Evolutionary conservation across 768 basidiomycete genomes (phyloP).

Genomic region (Collybiopsis luxurians): DNA sequence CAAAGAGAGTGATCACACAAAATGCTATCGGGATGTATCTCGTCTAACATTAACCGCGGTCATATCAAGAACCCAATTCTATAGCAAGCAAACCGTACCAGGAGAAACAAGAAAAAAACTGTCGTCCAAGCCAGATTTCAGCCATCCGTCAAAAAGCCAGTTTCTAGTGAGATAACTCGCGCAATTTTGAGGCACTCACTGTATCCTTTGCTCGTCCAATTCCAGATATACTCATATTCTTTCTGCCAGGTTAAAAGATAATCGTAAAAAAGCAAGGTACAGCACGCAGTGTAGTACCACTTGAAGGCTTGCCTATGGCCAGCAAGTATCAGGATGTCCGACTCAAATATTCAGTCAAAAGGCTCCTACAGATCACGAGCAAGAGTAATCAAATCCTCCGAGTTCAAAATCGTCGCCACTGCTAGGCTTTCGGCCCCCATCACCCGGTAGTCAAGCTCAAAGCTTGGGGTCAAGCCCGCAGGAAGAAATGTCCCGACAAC

Average conservation of each 20-base stretch:
- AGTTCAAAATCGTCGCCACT: no score
- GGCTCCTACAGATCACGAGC: conserved; percentile 2
- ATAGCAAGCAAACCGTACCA: conserved; percentile 7
- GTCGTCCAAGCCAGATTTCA: conserved; percentile 1
- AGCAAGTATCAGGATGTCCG: neutral
- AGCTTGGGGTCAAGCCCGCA: no score
- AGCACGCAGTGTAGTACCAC: conserved; percentile 7
- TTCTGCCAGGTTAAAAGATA: conserved; percentile 1
- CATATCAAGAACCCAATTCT: neutral
- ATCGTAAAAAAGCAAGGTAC: conserved; percentile 7
- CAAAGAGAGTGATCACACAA: conserved; percentile 24
- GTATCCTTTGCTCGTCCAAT: neutral
- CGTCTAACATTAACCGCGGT: conserved; percentile 11
- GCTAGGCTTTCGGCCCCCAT: neutral
- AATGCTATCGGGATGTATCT: conserved; percentile 25
- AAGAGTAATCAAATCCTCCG: conserved; percentile 1
- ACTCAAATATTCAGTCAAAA: neutral
- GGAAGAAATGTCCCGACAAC: no score
- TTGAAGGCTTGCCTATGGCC: conserved; percentile 5
- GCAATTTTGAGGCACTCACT: neutral
- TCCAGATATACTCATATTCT: conserved; percentile 4
- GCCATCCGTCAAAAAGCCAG: neutral
- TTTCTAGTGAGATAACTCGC: no score
- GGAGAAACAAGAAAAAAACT: conserved; percentile 17
- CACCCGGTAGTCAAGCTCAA: neutral